Evolutionary conservation across 2,329 filamentous ascomycete species (phyloP).

Genomic region (Ampelomyces quisqualis): DNA sequence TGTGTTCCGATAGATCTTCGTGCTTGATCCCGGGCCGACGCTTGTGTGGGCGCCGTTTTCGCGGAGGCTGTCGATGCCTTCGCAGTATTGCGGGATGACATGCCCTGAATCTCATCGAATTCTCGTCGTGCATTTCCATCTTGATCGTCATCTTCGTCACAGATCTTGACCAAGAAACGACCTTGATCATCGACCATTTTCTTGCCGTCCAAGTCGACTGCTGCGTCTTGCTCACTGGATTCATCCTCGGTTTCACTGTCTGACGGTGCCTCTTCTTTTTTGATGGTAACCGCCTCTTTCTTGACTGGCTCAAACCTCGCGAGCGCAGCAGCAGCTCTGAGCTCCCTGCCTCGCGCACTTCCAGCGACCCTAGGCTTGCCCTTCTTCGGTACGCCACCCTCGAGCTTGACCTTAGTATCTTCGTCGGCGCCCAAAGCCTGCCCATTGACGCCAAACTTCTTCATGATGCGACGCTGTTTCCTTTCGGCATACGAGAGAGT

Average conservation of each 20-base stretch:
- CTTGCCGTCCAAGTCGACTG: conserved; percentile 65
- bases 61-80: conserved; percentile 15
- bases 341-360: conserved; percentile 71
- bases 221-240: conserved; percentile 51
- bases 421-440: conserved; percentile 69
- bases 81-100: no score
- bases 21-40: neutral
- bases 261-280: conserved; percentile 38
- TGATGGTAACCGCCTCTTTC: conserved; percentile 45
- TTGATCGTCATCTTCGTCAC: conserved; percentile 63
- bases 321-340: conserved; percentile 74
- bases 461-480: conserved; percentile 70
- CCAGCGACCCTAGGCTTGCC: conserved; percentile 72
- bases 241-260: conserved; percentile 43
- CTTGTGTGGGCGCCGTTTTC: neutral
- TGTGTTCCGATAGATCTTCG: neutral
- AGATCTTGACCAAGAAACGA: conserved; percentile 69
- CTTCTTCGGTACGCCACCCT: conserved; percentile 62
- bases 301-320: conserved; percentile 64
- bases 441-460: conserved; percentile 74
- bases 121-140: conserved; percentile 53
- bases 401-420: conserved; percentile 63
- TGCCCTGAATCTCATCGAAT: conserved; percentile 64
- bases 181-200: conserved; percentile 65
- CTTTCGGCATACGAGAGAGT: conserved; percentile 67